These are phyloP conservation scores for Penicillium ucsense DNA, from an alignment of 495 filamentous ascomycete species.

Conservation along the genomic window DNA sequence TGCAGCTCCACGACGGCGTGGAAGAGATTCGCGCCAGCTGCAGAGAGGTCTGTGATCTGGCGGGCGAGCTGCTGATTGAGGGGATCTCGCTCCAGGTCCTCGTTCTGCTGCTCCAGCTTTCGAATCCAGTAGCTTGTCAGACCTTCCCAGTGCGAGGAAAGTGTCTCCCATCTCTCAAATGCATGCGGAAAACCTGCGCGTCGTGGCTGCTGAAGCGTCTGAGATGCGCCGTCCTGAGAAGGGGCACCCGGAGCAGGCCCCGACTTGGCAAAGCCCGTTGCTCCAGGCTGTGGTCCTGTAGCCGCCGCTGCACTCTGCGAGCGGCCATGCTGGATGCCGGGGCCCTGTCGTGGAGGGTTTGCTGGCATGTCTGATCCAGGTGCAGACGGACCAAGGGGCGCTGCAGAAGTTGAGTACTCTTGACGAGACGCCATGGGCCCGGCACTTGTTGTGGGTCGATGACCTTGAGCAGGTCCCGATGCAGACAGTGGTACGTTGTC, in stretches of 20 bases:
- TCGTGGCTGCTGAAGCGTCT: slow-evolving; percentile 26
- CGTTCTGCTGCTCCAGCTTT: slow-evolving; percentile 76
- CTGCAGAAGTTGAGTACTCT: slow-evolving; percentile 11
- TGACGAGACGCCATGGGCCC: slow-evolving; percentile 3
- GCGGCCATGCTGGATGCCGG: slow-evolving; percentile 14
- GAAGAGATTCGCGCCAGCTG: slow-evolving; percentile 93
- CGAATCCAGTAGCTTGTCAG: slow-evolving; percentile 96
- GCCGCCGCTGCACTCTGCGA: slow-evolving; percentile 21
- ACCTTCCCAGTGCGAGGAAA: slow-evolving; percentile 97
- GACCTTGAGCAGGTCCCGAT: slow-evolving; percentile 6
- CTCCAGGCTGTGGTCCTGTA: slow-evolving; percentile 9
- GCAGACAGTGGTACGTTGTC: slow-evolving; percentile 8
- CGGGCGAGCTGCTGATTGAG: slow-evolving; percentile 79
- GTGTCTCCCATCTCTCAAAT: slow-evolving; percentile 92
- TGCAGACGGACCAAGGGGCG: not conserved
- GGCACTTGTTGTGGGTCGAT: slow-evolving; percentile 4
- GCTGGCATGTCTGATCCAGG: slow-evolving; percentile 6
- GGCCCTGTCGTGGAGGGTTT: slow-evolving; percentile 22
- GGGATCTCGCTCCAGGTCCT: slow-evolving; percentile 72
- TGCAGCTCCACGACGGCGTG: slow-evolving; percentile 96
- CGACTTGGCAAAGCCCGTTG: slow-evolving; percentile 8
- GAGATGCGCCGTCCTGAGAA: slow-evolving; percentile 22
- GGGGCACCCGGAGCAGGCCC: slow-evolving; percentile 17
- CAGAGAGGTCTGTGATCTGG: slow-evolving; percentile 91
- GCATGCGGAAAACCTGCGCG: slow-evolving; percentile 77